Conservation (phyloP, 2,329 filamentous ascomycete genomes). For the Alternaria ventricosa region DNA sequence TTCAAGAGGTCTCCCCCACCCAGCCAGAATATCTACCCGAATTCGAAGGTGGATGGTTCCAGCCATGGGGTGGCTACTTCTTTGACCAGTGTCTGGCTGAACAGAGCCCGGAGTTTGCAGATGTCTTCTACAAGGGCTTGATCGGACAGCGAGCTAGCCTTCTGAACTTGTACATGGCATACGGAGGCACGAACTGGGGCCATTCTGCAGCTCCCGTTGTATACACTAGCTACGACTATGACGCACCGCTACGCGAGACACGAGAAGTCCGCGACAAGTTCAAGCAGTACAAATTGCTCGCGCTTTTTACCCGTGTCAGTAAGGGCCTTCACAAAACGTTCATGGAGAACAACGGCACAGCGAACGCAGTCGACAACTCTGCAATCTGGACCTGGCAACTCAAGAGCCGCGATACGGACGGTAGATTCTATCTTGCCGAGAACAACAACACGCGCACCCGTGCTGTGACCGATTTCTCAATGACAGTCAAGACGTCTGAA, state of each 20-base stretch:
- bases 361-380: conserved; percentile 50
- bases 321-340: conserved; percentile 58
- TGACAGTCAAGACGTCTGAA: conserved; percentile 56
- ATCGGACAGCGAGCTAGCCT: conserved; percentile 59
- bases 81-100: conserved; percentile 59
- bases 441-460: conserved; percentile 56
- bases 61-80: conserved; percentile 61
- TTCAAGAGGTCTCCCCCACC: conserved; percentile 61
- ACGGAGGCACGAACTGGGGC: conserved; percentile 64
- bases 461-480: conserved; percentile 54
- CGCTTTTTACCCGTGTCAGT: conserved; percentile 61
- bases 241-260: conserved; percentile 61
- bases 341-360: conserved; percentile 63
- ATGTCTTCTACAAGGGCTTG: conserved; percentile 65
- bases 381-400: conserved; percentile 60
- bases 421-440: conserved; percentile 60
- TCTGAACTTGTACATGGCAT: conserved; percentile 59
- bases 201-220: conserved; percentile 54
- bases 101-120: conserved; percentile 57
- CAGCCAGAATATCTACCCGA: conserved; percentile 62
- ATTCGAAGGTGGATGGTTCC: conserved; percentile 62
- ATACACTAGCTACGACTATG: conserved; percentile 56
- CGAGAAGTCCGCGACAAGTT: conserved; percentile 61
- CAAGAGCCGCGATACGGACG: conserved; percentile 57
- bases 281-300: conserved; percentile 62